Evolutionary conservation across 2,329 filamentous ascomycete species (phyloP).

Genomic region (Alternaria gansuensis): DNA sequence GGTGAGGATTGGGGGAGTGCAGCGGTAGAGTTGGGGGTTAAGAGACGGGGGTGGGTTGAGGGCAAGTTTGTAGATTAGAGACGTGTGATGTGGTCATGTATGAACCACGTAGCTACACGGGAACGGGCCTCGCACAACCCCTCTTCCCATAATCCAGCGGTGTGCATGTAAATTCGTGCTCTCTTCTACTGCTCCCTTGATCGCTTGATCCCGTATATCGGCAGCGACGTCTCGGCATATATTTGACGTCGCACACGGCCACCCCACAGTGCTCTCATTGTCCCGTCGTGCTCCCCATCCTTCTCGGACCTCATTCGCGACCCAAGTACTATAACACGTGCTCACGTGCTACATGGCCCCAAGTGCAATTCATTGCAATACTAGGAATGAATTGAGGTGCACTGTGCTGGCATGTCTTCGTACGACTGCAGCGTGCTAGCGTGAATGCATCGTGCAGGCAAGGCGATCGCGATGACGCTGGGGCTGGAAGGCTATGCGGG

Average conservation of each 20-base stretch:
- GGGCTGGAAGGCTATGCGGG: constrained; percentile 30
- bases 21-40: constrained; percentile 91
- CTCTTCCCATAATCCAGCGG: neutral
- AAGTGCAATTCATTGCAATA: neutral
- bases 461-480: constrained; percentile 40
- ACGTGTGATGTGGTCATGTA: neutral
- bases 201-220: neutral
- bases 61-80: constrained; percentile 65
- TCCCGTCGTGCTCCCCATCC: neutral
- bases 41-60: constrained; percentile 82
- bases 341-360: constrained; percentile 6
- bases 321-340: neutral
- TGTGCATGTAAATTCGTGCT: neutral
- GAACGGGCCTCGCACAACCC: neutral
- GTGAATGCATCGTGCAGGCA: constrained; percentile 12
- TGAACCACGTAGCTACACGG: neutral
- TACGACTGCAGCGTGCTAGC: constrained; percentile 15
- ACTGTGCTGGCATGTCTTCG: neutral
- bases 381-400: neutral
- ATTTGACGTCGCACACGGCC: neutral
- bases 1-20: constrained; percentile 96
- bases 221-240: neutral
- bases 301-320: neutral
- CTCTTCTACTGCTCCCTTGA: neutral
- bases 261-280: neutral